Base-by-base conservation (phyloP, 78 protist genomes). In the Pigoraptor vietnamica region DNA sequence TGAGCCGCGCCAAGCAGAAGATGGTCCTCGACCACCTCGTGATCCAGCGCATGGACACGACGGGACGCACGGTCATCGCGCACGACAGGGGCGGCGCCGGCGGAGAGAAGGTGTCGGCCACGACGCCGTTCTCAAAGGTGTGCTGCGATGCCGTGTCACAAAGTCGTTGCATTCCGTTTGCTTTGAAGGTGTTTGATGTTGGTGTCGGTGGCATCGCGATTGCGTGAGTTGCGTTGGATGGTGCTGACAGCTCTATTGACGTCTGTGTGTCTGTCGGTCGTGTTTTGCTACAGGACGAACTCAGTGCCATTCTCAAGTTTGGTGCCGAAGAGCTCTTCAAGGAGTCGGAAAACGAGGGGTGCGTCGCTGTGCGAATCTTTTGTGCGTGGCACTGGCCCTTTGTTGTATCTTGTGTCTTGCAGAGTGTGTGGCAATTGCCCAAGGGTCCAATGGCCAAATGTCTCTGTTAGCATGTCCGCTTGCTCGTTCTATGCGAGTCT, bases 21-120 rank as follows among this genome's bases (percentile, higher is more conserved):
- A 86, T 93, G 79, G 86, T 92, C 14, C 88, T 95, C 1, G 91
- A 94, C 38, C 94, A 94, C 89, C 37, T 95, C 21, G 91, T 95
- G 40, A 95, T 95, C 55, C 94, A 92, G 81, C 48, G 94, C 37
- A 89, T 93, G 92, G 94, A 90, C 40, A 86, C 90, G 56, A 19
- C 90, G 14, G 92, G 94, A 24, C 0, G 56, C 24, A 19, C 33
- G 83, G 36, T 56, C 38, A 6, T 55, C 36, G n/a, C n/a, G n/a
- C 0, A 0, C 32, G 9, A 24, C 79, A 33, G 39, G 0, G 0
- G 39, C 35, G n/a, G n/a, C n/a, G n/a, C n/a, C n/a, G n/a, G n/a
- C n/a, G n/a, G n/a, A n/a, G 81, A 1, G 81, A 0, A 9, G 1
- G n/a, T 0, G 81, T 23, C 19, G n/a, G 24, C 9, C 29, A 24